Base-by-base conservation (phyloP, 257 asterid species). In the Ehretia macrophylla region DNA sequence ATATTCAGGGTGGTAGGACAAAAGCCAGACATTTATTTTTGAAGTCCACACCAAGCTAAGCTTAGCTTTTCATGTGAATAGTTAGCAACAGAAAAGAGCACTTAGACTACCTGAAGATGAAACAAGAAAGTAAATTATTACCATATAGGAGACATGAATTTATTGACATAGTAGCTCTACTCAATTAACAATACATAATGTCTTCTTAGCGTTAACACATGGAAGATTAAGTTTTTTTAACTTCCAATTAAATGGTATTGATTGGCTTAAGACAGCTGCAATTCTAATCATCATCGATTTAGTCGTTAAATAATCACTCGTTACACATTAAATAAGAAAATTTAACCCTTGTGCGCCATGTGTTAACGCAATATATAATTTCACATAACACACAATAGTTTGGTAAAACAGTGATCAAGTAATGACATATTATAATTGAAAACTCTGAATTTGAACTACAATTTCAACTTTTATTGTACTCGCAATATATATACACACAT, bases 231-330 rank as follows among this genome's bases (percentile, higher is more conserved):
- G n/a, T n/a, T n/a, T n/a, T n/a, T n/a, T n/a, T n/a, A 14, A 10
- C 18, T 49, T 66, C 59, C 65, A 37, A 50, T 39, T 56, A 17
- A 35, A 48, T 17, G 64, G 70, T n/a, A n/a, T n/a, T n/a, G 70
- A 47, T 40, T 48, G 12, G 17, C 48, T 56, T 27, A 27, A 22
- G n/a, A n/a, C n/a, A n/a, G n/a, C n/a, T n/a, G n/a, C n/a, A n/a
- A n/a, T n/a, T n/a, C n/a, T n/a, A n/a, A n/a, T n/a, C n/a, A n/a
- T n/a, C n/a, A n/a, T n/a, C n/a, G n/a, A n/a, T n/a, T n/a, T n/a
- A n/a, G n/a, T n/a, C n/a, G n/a, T n/a, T n/a, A n/a, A n/a, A 23
- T 5, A 53, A 53, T 53, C 35, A 27, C 35, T 27, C 35, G 6
- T 27, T 27, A 27, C 35, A 27, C 6, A 6, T 27, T 27, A 27